phyloP scores from a whole-genome alignment of 495 filamentous ascomycete genomes.

The Lichenothelia convexa region DNA sequence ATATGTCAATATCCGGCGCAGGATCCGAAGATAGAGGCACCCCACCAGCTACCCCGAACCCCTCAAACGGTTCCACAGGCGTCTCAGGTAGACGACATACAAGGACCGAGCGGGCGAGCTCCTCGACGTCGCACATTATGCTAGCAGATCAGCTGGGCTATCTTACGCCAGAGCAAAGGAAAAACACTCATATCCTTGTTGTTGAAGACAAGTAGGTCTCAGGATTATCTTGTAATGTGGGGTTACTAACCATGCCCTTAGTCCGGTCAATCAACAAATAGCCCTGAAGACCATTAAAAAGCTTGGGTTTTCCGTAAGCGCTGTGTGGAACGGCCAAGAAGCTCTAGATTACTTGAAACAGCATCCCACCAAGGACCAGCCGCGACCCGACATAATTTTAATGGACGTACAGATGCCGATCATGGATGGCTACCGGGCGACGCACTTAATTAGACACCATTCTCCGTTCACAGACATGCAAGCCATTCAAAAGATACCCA shows the following conservation, averaged over 20 bases:
- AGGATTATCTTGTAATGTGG: not conserved
- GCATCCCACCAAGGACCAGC: constrained; percentile 16
- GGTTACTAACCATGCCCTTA: not conserved
- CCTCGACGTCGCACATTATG: not conserved
- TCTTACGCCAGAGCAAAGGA: constrained; percentile 26
- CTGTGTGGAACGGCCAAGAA: constrained; percentile 59
- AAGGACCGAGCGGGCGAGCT: too few species aligned
- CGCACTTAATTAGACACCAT: constrained; percentile 47
- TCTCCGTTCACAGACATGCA: constrained; percentile 34
- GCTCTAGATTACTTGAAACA: constrained; percentile 47
- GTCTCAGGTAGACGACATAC: too few species aligned
- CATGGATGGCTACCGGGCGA: constrained; percentile 62
- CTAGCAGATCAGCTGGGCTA: constrained; percentile 10
- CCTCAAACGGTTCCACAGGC: too few species aligned
- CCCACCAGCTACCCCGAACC: constrained; percentile 10
- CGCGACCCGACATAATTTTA: constrained; percentile 55
- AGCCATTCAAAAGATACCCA: constrained; percentile 36
- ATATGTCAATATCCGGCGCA: constrained; percentile 40
- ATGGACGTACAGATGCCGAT: constrained; percentile 84
- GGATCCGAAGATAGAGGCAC: constrained; percentile 30
- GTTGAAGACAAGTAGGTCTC: constrained; percentile 56
- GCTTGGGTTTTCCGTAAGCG: constrained; percentile 50
- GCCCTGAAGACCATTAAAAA: constrained; percentile 57
- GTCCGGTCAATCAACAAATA: constrained; percentile 40
- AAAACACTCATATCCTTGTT: constrained; percentile 42